Conservation (phyloP, 768 basidiomycete species). For the Termitomyces heimii region DNA sequence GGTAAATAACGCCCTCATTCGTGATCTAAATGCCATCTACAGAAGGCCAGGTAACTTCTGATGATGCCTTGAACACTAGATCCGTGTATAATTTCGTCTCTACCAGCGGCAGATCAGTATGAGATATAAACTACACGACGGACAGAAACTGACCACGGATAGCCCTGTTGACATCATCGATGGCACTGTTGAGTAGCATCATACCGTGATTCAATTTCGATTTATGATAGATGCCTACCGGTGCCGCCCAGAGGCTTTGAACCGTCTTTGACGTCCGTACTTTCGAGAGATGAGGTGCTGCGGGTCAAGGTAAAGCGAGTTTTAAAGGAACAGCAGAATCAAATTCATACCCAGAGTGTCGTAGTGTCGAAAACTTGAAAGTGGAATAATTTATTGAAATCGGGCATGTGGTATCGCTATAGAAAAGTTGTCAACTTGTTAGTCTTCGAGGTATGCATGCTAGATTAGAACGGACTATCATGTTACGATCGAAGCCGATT, state of each 20-base stretch:
- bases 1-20: background rate
- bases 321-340: background rate
- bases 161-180: background rate
- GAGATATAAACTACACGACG: background rate
- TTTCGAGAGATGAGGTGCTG: background rate
- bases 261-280: background rate
- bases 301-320: too few relatives aligned
- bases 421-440: background rate
- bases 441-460: background rate
- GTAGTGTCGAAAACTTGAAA: conserved; percentile 2
- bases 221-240: background rate
- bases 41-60: background rate
- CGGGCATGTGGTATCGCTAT: background rate
- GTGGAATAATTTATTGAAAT: conserved; percentile 1
- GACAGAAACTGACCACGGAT: background rate
- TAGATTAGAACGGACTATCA: conserved; percentile 1
- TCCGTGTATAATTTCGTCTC: background rate
- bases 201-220: background rate
- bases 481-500: background rate
- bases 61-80: background rate
- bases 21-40: background rate
- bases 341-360: conserved; percentile 1
- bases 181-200: background rate
- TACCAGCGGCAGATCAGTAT: background rate
- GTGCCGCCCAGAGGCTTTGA: background rate